A percentile compares a stretch with the other conserved stretches of the same genome.
Evolutionary conservation across 306 rosid species (phyloP).

Genomic region (Ceratonia siliqua): DNA sequence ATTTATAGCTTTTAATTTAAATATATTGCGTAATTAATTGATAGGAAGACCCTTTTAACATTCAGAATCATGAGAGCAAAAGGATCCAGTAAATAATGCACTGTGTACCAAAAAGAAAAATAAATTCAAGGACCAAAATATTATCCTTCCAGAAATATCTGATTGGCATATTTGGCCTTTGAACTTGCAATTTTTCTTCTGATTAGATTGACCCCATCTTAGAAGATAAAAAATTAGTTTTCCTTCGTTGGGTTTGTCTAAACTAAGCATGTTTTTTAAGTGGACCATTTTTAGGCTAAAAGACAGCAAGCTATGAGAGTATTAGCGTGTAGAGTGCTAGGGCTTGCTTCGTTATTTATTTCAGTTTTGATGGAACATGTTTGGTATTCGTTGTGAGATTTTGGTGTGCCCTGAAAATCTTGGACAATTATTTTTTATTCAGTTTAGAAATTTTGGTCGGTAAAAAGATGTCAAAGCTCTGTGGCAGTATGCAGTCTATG

Average conservation of each 20-base stretch:
- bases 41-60: conserved; percentile 22
- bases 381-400: no score
- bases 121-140: not conserved
- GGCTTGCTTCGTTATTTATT: not conserved
- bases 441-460: no score
- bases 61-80: not conserved
- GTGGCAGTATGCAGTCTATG: no score
- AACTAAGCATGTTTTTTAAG: not conserved
- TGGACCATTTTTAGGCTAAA: not conserved
- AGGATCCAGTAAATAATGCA: not conserved
- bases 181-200: not conserved
- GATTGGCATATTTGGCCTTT: conserved; percentile 9
- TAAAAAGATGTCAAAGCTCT: no score
- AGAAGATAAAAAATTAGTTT: not conserved
- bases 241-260: not conserved
- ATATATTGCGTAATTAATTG: conserved; percentile 20
- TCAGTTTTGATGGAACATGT: no score
- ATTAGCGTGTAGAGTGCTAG: not conserved
- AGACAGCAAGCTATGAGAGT: not conserved
- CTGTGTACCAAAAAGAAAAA: not conserved
- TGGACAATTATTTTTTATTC: no score
- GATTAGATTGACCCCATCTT: not conserved
- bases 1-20: conserved; percentile 18
- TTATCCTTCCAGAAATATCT: conserved; percentile 11
- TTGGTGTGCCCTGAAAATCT: no score